Conservation (phyloP, 805 yeast species). For the Myxozyma kluyveri region DNA sequence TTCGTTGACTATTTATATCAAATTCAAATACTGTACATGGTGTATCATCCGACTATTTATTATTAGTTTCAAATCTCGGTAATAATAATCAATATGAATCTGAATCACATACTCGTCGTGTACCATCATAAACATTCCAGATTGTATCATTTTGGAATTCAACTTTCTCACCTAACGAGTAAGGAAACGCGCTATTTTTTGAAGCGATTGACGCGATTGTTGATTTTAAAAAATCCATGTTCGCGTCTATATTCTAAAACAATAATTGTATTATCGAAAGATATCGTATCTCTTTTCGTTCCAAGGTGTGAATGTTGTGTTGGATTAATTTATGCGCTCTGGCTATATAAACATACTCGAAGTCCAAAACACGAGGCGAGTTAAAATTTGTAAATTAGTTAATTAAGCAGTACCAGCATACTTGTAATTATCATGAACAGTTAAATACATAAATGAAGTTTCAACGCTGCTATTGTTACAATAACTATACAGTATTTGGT, state of each 20-base stretch:
- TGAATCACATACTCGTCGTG: slow-evolving; percentile 39
- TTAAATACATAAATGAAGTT: too few relatives aligned
- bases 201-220: slow-evolving; percentile 31
- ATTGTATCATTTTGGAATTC: slow-evolving; percentile 40
- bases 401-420: too few relatives aligned
- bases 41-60: slow-evolving; percentile 45
- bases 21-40: slow-evolving; percentile 66
- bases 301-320: too few relatives aligned
- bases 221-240: slow-evolving; percentile 37
- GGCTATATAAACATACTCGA: not conserved
- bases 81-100: too few relatives aligned
- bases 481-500: too few relatives aligned
- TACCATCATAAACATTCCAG: slow-evolving; percentile 66
- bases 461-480: too few relatives aligned
- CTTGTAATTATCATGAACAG: not conserved
- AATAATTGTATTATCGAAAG: not conserved
- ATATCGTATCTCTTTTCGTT: not conserved
- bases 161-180: slow-evolving; percentile 33
- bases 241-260: not conserved
- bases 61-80: not conserved
- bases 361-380: not conserved
- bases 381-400: not conserved
- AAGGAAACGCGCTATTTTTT: slow-evolving; percentile 34
- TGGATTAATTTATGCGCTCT: too few relatives aligned
- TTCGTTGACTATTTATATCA: slow-evolving; percentile 43